Base-by-base conservation (phyloP, 2,329 filamentous ascomycete genomes). In the Pochonia chlamydosporia region DNA sequence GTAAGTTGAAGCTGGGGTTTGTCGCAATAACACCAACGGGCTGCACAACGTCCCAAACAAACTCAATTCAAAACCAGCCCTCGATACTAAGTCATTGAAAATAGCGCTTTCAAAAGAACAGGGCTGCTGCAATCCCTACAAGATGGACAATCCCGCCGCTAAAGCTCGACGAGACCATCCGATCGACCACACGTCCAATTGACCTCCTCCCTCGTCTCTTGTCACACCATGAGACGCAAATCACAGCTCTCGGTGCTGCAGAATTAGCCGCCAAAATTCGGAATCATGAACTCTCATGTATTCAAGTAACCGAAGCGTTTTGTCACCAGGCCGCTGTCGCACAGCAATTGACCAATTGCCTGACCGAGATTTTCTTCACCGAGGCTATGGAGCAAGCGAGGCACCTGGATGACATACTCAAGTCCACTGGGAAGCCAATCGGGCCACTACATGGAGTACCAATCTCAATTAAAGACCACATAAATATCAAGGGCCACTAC, bases 361-460 rank as follows among this genome's bases (percentile, higher is more conserved):
- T 72, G 23, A 70, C 66, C 1, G 75, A 78, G 49, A 68, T 79
- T 2, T 71, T 78, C 49, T 77, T 79, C 54, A 59, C 68, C 1
- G 59, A 68, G 21, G 78, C 75, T 1, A 59, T 80, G 3, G 48
- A 58, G 2, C 60, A 63, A 4, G 77, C 78, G 0, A 59, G 60
- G 26, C 43, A 60, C 7, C 60, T 80, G 3, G 79, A 82, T 58
- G 55, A 64, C 3, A 5, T 46, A 1, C 44, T 52, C 14, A 40
- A 36, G 25, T n/a, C 28, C 2, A 52, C 47, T 3, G 49, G 52
- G 4, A 43, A 31, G 23, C 39, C 49, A 3, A 40, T 53, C 4
- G 54, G 54, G 9, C 79, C 81, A 4, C 66, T 87, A 3, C 82
- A 86, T 61, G 83, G 82, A 2, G 64, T 82, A 1, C 79, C 79